A percentile compares a stretch with the other conserved stretches of the same genome.
These are phyloP conservation scores for Metschnikowia orientalis DNA, from an alignment of 805 yeast genomes.

Conservation along the genomic window DNA sequence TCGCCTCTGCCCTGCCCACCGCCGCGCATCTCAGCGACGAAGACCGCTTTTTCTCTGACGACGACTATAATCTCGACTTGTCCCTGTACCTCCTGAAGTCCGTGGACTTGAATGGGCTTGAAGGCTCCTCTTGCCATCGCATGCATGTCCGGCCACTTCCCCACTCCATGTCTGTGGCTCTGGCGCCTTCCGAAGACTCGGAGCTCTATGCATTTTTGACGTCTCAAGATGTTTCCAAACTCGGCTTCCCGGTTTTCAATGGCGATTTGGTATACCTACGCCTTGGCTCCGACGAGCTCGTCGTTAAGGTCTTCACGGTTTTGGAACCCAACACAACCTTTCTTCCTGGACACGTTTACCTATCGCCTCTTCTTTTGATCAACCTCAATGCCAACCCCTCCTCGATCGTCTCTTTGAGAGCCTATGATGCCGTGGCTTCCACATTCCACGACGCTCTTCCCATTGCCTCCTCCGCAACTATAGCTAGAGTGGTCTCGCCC, in stretches of 20 bases:
- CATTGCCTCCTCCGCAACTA: slow-evolving; percentile 59
- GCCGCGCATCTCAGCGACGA: background rate
- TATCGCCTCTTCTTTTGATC: slow-evolving; percentile 59
- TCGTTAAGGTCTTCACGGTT: slow-evolving; percentile 51
- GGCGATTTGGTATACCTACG: slow-evolving; percentile 57
- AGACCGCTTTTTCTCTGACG: background rate
- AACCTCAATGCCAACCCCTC: slow-evolving; percentile 40
- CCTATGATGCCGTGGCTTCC: slow-evolving; percentile 7
- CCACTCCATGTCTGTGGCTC: slow-evolving; percentile 23
- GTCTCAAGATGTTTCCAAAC: slow-evolving; percentile 44
- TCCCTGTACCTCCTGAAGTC: slow-evolving; percentile 33
- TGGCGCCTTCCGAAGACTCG: slow-evolving; percentile 28
- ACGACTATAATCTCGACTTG: slow-evolving; percentile 22
- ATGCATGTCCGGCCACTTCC: slow-evolving; percentile 29
- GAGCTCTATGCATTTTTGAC: slow-evolving; percentile 41
- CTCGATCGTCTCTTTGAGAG: slow-evolving; percentile 20
- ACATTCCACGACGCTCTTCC: slow-evolving; percentile 30
- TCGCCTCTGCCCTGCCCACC: too few species aligned
- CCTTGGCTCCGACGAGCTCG: slow-evolving; percentile 8
- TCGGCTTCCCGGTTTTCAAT: slow-evolving; percentile 57
- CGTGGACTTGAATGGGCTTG: slow-evolving; percentile 17
- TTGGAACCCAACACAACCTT: slow-evolving; percentile 55
- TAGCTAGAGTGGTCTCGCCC: slow-evolving; percentile 67
- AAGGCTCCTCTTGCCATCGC: background rate
- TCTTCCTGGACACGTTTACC: slow-evolving; percentile 36